phyloP scores from a whole-genome alignment of 2,329 filamentous ascomycete species.

The Fusarium agapanthi region DNA sequence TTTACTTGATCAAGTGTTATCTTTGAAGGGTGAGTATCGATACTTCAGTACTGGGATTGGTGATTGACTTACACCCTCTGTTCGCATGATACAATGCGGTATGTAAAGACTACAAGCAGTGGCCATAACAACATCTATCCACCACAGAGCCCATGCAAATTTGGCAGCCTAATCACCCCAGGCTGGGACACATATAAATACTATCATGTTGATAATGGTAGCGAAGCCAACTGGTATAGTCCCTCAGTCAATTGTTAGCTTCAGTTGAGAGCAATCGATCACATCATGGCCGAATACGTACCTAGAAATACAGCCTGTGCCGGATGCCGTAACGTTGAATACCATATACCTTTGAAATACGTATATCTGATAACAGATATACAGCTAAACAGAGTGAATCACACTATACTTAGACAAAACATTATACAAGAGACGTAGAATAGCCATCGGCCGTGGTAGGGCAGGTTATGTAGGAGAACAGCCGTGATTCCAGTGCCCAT shows the following conservation, averaged over 20 bases:
- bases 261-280: background rate
- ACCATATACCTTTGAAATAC: slow-evolving; percentile 69
- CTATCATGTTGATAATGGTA: slow-evolving; percentile 68
- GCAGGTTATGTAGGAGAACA: slow-evolving; percentile 65
- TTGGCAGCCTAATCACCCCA: slow-evolving; percentile 64
- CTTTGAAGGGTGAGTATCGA: background rate
- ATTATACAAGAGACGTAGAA: slow-evolving; percentile 64
- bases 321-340: slow-evolving; percentile 67
- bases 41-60: background rate
- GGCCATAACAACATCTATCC: slow-evolving; percentile 58
- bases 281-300: background rate
- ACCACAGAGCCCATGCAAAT: slow-evolving; percentile 63
- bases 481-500: slow-evolving; percentile 73
- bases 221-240: slow-evolving; percentile 71
- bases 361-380: slow-evolving; percentile 66
- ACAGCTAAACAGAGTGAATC: slow-evolving; percentile 61
- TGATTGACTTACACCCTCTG: slow-evolving; percentile 45
- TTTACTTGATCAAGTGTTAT: slow-evolving; percentile 56
- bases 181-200: slow-evolving; percentile 62
- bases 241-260: slow-evolving; percentile 50
- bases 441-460: slow-evolving; percentile 63
- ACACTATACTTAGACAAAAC: slow-evolving; percentile 62
- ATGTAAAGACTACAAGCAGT: slow-evolving; percentile 56
- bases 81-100: slow-evolving; percentile 57
- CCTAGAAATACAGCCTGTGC: slow-evolving; percentile 57